Evolutionary conservation across 306 rosid species (phyloP).

Genomic region (Vachellia pachyceras): DNA sequence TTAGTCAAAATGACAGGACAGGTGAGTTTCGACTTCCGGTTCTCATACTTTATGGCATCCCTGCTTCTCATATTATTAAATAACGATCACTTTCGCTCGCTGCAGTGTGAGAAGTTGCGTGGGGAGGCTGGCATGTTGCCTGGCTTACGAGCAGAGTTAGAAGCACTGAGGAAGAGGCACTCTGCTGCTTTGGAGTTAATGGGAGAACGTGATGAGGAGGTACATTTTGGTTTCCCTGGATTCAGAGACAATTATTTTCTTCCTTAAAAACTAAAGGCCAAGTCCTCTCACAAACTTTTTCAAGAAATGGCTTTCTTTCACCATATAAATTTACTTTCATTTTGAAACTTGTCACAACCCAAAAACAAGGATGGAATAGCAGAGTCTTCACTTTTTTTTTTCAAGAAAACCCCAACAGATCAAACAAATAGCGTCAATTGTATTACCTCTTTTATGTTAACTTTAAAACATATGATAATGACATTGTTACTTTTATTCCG

Average conservation of each 20-base stretch:
- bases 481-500: neutral
- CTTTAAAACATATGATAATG: neutral
- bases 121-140: conserved; percentile 81
- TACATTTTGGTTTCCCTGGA: conserved; percentile 38
- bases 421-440: conserved; percentile 22
- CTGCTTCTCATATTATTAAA: conserved; percentile 35
- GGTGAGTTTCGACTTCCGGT: conserved; percentile 51
- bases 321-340: conserved; percentile 13
- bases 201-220: conserved; percentile 99
- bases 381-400: neutral
- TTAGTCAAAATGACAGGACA: conserved; percentile 92
- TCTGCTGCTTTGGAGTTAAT: conserved; percentile 97
- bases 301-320: conserved; percentile 23
- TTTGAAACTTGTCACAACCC: conserved; percentile 28
- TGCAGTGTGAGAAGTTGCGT: conserved; percentile 92
- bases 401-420: conserved; percentile 37
- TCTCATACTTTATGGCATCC: conserved; percentile 7
- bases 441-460: neutral
- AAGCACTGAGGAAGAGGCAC: conserved; percentile 94
- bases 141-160: conserved; percentile 91
- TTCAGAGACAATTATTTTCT: neutral
- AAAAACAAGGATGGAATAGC: neutral
- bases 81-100: conserved; percentile 26
- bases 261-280: neutral
- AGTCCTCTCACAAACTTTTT: conserved; percentile 10